Evolutionary conservation across 306 rosid genomes (phyloP), one percentile per base, ranked within the genome.

Genomic region (Rosa lucieae): DNA sequence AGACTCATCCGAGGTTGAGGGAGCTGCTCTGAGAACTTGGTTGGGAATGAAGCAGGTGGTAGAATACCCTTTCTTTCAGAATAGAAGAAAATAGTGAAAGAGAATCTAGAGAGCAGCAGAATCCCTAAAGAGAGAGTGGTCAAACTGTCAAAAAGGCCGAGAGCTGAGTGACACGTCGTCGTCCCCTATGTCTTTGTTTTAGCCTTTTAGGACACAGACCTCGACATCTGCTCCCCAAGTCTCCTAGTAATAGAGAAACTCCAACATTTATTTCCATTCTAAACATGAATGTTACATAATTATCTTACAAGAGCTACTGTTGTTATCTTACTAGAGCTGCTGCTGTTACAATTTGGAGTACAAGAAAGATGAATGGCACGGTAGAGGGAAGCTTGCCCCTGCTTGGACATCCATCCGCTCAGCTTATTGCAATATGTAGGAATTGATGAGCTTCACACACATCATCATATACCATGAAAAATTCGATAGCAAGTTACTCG

Each of bases 21-120:
- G 40, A 62, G n/a, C 26, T 67, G 46, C 71, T 67, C 48, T 66
- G 47, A 3, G 48, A 37, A 67, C 39, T 18, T 37, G 37, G 70
- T 35, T 37, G 70, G 44, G 70, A 66, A 6, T 37, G 75, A 71
- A 48, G 40, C 70, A 44, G 32, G 61, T 52, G 75, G 10, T 23
- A 17, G 15, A 10, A 13, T 39, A 23, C 67, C 8, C 68, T 29
- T 63, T 63, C 68, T 29, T 63, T 63, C 8, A 37, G 58, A 37
- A 49, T 17, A 20, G 32, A n/a, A 26, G 17, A 13, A 39, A 81
- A 84, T 84, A 85, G 88, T 83, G 70, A 83, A 82, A 89, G 63
- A 67, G 74, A 88, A 70, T 82, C 82, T 47, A 32, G 26, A 49
- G 44, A 49, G 5, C n/a, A 81, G 70, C 62, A 67, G 58, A 10